A percentile compares a stretch with the other conserved stretches of the same genome.
phyloP scores from a whole-genome alignment of 2,329 filamentous ascomycete species.

The Fusarium secorum region DNA sequence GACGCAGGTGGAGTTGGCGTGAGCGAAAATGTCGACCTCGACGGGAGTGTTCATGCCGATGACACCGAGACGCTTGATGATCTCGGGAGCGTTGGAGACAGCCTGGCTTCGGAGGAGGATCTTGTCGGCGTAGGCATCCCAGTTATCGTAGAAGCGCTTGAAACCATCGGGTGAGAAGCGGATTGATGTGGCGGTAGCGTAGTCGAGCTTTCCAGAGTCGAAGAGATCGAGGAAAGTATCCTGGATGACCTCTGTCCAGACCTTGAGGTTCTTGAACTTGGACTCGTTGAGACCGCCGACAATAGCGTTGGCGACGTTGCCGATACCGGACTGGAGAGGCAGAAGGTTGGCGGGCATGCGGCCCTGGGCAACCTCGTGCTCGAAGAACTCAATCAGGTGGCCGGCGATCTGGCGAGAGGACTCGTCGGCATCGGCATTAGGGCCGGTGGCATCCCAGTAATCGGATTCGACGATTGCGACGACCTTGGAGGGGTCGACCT shows the following conservation, averaged over 20 bases:
- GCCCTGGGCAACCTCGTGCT: constrained; percentile 83
- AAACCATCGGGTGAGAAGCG: constrained; percentile 92
- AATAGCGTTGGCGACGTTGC: constrained; percentile 93
- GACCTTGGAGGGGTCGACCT: constrained; percentile 84
- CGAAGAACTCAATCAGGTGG: constrained; percentile 82
- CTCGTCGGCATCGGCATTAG: constrained; percentile 80
- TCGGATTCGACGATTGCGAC: constrained; percentile 85
- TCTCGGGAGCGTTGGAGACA: constrained; percentile 88
- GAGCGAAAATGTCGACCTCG: constrained; percentile 93
- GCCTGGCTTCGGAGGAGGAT: constrained; percentile 87
- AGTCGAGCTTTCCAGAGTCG: constrained; percentile 86
- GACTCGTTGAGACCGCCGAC: constrained; percentile 82
- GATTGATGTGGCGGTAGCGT: constrained; percentile 88
- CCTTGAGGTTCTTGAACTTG: constrained; percentile 86
- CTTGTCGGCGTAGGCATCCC: constrained; percentile 81
- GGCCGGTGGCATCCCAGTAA: constrained; percentile 77
- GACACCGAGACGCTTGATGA: constrained; percentile 84
- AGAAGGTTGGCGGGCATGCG: constrained; percentile 80
- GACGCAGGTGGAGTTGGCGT: constrained; percentile 90
- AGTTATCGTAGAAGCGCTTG: constrained; percentile 88
- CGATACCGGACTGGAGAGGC: constrained; percentile 86
- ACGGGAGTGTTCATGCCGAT: constrained; percentile 97
- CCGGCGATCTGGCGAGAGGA: constrained; percentile 75
- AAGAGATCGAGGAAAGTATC: constrained; percentile 94
- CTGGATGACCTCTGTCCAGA: constrained; percentile 94